phyloP scores from a whole-genome alignment of 2,329 filamentous ascomycete species.

The Ascochyta fabae region DNA sequence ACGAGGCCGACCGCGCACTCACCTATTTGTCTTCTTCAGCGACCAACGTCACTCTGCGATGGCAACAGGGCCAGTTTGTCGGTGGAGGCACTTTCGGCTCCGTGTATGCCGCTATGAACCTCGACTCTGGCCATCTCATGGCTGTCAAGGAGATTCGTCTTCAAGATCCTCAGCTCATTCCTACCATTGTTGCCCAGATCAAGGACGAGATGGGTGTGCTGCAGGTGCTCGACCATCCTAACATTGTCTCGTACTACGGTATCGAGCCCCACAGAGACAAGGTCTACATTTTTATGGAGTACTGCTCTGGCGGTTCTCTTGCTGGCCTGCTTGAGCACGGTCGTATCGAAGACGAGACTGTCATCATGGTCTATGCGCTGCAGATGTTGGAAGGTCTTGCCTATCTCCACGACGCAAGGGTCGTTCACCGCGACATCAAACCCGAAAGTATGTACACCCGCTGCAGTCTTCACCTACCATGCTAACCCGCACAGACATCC shows the following conservation, averaged over 20 bases:
- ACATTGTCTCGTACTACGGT: slow-evolving; percentile 96
- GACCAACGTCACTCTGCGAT: slow-evolving; percentile 92
- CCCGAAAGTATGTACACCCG: slow-evolving; percentile 75
- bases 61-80: slow-evolving; percentile 99
- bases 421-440: slow-evolving; percentile 97
- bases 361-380: slow-evolving; percentile 94
- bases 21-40: slow-evolving; percentile 93
- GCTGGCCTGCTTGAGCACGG: slow-evolving; percentile 91
- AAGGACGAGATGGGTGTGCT: slow-evolving; percentile 96
- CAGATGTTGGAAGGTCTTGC: slow-evolving; percentile 93
- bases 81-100: slow-evolving; percentile 97
- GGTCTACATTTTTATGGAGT: slow-evolving; percentile 99
- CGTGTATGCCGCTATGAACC: slow-evolving; percentile 95
- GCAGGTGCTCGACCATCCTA: slow-evolving; percentile 94
- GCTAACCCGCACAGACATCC: slow-evolving; percentile 69
- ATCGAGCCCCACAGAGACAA: slow-evolving; percentile 98
- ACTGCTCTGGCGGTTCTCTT: slow-evolving; percentile 92
- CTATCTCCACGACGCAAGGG: slow-evolving; percentile 89
- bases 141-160: slow-evolving; percentile 98
- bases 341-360: slow-evolving; percentile 95
- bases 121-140: slow-evolving; percentile 96
- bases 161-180: slow-evolving; percentile 95
- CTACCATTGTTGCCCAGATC: slow-evolving; percentile 91
- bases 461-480: slow-evolving; percentile 1
- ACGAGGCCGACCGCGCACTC: slow-evolving; percentile 93